Evolutionary conservation across 2,329 filamentous ascomycete species (phyloP).

Genomic region (Fusarium musae): DNA sequence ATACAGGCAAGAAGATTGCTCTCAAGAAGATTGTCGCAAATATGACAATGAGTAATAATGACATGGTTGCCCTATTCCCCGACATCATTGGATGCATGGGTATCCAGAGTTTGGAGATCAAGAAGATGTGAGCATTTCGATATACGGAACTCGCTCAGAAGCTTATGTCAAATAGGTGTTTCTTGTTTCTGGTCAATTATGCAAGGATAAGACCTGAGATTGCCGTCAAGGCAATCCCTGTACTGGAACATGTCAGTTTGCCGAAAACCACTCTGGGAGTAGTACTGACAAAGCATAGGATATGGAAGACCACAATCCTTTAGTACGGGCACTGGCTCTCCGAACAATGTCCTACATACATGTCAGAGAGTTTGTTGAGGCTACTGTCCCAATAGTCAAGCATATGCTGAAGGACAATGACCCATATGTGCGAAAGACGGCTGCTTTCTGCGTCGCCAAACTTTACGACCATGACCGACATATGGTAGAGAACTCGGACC

Average conservation of each 20-base stretch:
- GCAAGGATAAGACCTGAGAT: constrained; percentile 93
- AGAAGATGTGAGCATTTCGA: constrained; percentile 83
- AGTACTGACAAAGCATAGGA: constrained; percentile 66
- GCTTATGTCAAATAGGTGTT: constrained; percentile 75
- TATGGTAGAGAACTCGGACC: constrained; percentile 88
- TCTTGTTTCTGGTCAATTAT: constrained; percentile 97
- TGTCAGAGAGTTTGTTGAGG: constrained; percentile 93
- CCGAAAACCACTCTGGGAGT: background rate
- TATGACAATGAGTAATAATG: constrained; percentile 99
- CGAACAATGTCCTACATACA: constrained; percentile 98
- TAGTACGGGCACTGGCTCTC: constrained; percentile 90
- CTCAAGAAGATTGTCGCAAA: constrained; percentile 99
- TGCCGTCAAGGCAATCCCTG: constrained; percentile 90
- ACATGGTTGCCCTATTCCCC: constrained; percentile 97
- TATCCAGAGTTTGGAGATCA: constrained; percentile 94
- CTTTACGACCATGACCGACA: constrained; percentile 95
- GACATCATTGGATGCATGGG: constrained; percentile 97
- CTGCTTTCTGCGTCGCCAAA: constrained; percentile 95
- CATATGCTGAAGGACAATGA: constrained; percentile 85
- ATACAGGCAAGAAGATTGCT: constrained; percentile 93
- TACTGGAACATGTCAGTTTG: constrained; percentile 76
- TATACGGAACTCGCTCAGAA: background rate
- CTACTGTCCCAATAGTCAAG: constrained; percentile 86
- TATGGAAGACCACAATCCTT: constrained; percentile 90
- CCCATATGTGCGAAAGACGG: constrained; percentile 97